Evolutionary conservation across 2,329 filamentous ascomycete species (phyloP), one percentile per base, ranked within the genome.

Genomic region (Aspergillus sp.): DNA sequence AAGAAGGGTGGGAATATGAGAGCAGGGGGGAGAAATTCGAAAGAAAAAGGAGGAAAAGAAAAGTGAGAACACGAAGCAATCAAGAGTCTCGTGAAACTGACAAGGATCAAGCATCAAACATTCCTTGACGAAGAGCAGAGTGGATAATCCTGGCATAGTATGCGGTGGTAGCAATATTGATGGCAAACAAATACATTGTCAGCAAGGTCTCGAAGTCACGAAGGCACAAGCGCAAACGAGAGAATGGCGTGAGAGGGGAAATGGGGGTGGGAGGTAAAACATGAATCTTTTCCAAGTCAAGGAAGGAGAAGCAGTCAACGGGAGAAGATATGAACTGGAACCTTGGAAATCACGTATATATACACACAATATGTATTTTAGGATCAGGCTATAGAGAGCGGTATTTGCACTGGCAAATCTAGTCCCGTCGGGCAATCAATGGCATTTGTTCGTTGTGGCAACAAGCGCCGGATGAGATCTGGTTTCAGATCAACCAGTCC

Each of bases 61-160:
- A 42, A 42, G 14, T 16, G 6, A 42, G 62, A 61, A 61, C 59
- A 59, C 63, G 60, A 54, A 39, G 61, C 24, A 46, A 47, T 55
- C 45, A 56, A 54, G 39, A 49, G 39, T 29, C 31, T 52, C 31
- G 46, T 47, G 54, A 54, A 60, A 58, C 32, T 50, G 58, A 55
- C 61, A 57, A 47, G 61, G 61, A 58, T 61, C 61, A 60, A 52
- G 61, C 49, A 56, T 57, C 55, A 22, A 58, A 42, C 31, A 45
- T 53, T 16, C 36, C 32, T 42, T 42, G 18, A 26, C 20, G 36
- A 26, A 51, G 29, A 16, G 16, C 9, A 51, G 20, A 16, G 49
- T 20, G 24, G 24, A 26, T 51, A 51, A 51, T 56, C 26, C 45
- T 47, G 45, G 18, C 10, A 47, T 47, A 24, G 45, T 42, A 42